Conservation (phyloP, 164 flowering plant genomes). For the Sextonia rubra region DNA sequence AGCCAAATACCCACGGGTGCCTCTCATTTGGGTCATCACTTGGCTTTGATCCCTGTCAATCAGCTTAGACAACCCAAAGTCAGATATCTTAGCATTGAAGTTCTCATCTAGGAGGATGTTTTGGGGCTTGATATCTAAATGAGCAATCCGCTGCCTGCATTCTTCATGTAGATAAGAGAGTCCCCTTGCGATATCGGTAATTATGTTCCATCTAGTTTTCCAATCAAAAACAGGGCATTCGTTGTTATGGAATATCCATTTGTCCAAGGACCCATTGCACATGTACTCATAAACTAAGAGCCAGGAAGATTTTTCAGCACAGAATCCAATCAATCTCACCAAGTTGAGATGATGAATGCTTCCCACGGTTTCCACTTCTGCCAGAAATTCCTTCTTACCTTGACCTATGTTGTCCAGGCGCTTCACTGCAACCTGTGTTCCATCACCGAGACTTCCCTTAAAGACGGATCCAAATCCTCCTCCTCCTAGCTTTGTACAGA, state of each 20-base stretch:
- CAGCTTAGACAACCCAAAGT: conserved; percentile 22
- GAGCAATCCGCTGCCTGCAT: conserved; percentile 20
- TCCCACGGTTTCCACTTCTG: conserved; percentile 27
- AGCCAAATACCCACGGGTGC: conserved; percentile 14
- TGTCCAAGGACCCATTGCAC: conserved; percentile 22
- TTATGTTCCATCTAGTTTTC: conserved; percentile 14
- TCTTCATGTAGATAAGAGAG: conserved; percentile 28
- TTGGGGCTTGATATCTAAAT: conserved; percentile 27
- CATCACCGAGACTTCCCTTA: conserved; percentile 16
- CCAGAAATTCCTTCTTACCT: conserved; percentile 20
- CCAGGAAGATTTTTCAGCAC: conserved; percentile 18
- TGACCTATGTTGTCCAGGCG: conserved; percentile 21
- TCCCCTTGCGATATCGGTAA: conserved; percentile 16
- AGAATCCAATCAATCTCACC: conserved; percentile 24
- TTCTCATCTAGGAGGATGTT: conserved; percentile 16
- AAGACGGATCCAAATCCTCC: conserved; percentile 34
- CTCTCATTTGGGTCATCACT: conserved; percentile 17
- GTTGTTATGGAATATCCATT: conserved; percentile 17
- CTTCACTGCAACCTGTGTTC: conserved; percentile 29
- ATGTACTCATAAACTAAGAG: conserved; percentile 27
- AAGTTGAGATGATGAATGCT: conserved; percentile 27
- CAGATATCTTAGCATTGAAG: conserved; percentile 25
- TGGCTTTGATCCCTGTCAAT: conserved; percentile 21
- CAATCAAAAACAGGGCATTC: conserved; percentile 14
- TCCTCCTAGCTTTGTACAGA: conserved; percentile 17